Evolutionary conservation across 306 rosid species (phyloP).

Genomic region (Vigna nakashimae): DNA sequence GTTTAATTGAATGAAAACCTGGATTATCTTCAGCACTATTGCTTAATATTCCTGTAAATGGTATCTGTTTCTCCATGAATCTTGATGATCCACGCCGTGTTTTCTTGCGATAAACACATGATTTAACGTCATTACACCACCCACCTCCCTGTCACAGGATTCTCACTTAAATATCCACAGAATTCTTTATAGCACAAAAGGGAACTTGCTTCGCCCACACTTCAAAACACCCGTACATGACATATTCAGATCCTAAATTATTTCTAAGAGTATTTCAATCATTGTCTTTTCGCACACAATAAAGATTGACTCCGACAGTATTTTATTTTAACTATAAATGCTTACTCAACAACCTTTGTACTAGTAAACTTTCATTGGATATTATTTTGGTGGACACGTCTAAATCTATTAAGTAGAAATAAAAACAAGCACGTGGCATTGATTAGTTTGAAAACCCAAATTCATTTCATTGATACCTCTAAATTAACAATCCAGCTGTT

Average conservation of each 20-base stretch:
- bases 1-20: constrained; percentile 53
- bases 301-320: background rate
- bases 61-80: constrained; percentile 78
- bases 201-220: constrained; percentile 15
- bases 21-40: constrained; percentile 78
- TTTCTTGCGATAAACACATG: constrained; percentile 78
- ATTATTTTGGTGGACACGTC: background rate
- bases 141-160: constrained; percentile 91
- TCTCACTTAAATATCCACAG: constrained; percentile 35
- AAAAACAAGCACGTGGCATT: background rate
- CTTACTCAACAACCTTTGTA: background rate
- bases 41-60: constrained; percentile 85
- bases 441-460: constrained; percentile 38
- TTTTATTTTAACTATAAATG: background rate
- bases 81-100: constrained; percentile 76
- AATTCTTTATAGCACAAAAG: background rate
- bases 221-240: constrained; percentile 15
- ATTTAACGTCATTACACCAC: constrained; percentile 78
- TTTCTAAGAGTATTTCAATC: background rate
- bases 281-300: background rate
- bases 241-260: background rate
- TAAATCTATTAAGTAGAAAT: background rate
- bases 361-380: background rate
- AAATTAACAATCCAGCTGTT: constrained; percentile 87
- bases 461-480: constrained; percentile 63